Evolutionary conservation across 2,329 filamentous ascomycete genomes (phyloP), one percentile per base, ranked within the genome.

Genomic region (Ascochyta rabiei): DNA sequence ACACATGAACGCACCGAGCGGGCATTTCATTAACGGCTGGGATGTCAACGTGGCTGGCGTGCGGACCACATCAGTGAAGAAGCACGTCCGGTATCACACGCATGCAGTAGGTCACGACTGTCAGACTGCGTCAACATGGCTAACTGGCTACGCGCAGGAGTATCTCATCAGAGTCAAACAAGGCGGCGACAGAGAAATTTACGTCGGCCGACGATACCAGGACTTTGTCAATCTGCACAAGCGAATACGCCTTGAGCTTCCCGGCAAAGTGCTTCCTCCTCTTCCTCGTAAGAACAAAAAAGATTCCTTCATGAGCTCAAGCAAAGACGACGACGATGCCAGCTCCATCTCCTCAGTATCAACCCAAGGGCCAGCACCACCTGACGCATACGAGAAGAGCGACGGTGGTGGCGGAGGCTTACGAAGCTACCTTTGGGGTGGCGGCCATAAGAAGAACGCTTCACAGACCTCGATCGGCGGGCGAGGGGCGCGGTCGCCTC

Each of bases 21-120:
- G 95, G 4, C 89, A 97, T 74, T 89, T 88, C 59, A 90, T 97
- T 68, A 93, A 99, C 72, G 91, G 92, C 26, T 98, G 95, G 95
- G 95, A 98, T 73, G 87, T 97, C 63, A 99, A 99, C 72, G 89
- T 99, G 44, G 91, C 93, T 10, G 92, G 89, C 35, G 95, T 98
- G 44, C 85, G 93, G 59, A 87, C 91, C 23, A 89, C 86, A 2
- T 88, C 86, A 7, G 82, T 92, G 47, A 96, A 93, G 81, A 86
- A 92, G 69, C 96, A 91, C 56, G 86, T 98, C 24, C 83, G 93
- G 54, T 87, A 95, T 68, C 95, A 97, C 74, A 90, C 92, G 66
- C 93, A 98, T 80, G 91, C 95, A 48, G 90, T 91, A 78, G 76
- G 87, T 79, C 21, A 15, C 24, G 28, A 13, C 4, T 26, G 16